Evolutionary conservation across 2,329 filamentous ascomycete genomes (phyloP).

Genomic region (Aspergillus fumigatus): DNA sequence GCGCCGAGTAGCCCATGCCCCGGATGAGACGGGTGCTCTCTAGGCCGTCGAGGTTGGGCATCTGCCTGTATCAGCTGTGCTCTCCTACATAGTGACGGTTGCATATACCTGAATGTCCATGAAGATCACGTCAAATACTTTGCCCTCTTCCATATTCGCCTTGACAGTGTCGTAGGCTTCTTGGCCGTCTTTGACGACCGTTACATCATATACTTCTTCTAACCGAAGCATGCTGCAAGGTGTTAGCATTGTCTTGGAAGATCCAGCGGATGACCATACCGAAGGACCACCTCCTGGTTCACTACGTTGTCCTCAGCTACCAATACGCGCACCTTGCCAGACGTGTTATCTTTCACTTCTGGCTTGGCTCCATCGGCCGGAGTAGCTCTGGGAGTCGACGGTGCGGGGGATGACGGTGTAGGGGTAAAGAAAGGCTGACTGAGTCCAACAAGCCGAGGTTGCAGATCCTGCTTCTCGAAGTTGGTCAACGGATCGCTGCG

Average conservation of each 20-base stretch:
- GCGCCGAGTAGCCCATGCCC: slow-evolving; percentile 77
- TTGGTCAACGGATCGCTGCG: slow-evolving; percentile 26
- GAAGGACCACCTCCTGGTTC: slow-evolving; percentile 58
- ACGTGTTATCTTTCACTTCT: slow-evolving; percentile 54
- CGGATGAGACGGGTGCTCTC: slow-evolving; percentile 82
- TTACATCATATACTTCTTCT: slow-evolving; percentile 63
- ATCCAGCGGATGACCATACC: slow-evolving; percentile 15
- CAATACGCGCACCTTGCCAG: slow-evolving; percentile 67
- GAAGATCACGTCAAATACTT: slow-evolving; percentile 80
- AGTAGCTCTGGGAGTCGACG: slow-evolving; percentile 24
- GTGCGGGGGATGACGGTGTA: not conserved
- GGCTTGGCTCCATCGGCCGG: slow-evolving; percentile 7
- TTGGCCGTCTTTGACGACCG: slow-evolving; percentile 78
- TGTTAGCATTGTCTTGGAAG: not conserved
- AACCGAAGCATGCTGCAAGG: slow-evolving; percentile 47
- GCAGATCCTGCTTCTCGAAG: slow-evolving; percentile 54
- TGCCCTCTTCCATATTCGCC: slow-evolving; percentile 68
- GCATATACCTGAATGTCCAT: slow-evolving; percentile 68
- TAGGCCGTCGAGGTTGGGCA: slow-evolving; percentile 88
- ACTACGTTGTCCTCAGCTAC: slow-evolving; percentile 77
- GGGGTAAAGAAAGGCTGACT: slow-evolving; percentile 72
- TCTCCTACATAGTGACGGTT: not conserved
- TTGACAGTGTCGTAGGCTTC: slow-evolving; percentile 85
- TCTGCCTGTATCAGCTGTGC: slow-evolving; percentile 41
- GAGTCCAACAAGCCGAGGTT: slow-evolving; percentile 76